phyloP scores from a whole-genome alignment of 2,329 filamentous ascomycete species.

The Claviceps sp. region DNA sequence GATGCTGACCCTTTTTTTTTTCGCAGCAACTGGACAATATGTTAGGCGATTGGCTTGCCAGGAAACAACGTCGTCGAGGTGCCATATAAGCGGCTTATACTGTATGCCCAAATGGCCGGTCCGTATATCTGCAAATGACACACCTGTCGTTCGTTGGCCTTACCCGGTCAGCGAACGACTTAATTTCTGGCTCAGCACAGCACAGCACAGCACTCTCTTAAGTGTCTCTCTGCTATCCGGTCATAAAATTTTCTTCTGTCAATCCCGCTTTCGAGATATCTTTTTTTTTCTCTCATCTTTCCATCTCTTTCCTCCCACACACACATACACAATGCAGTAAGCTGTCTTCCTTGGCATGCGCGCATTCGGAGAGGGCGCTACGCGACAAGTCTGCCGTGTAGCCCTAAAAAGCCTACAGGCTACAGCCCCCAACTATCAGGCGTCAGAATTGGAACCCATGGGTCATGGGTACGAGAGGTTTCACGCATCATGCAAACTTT shows the following conservation, averaged over 20 bases:
- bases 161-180: background rate
- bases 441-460: conserved; percentile 1
- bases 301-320: background rate
- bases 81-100: conserved; percentile 20
- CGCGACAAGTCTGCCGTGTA: background rate
- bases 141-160: no score
- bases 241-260: background rate
- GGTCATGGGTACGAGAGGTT: no score
- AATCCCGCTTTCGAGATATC: conserved; percentile 2
- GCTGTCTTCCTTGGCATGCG: conserved; percentile 4
- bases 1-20: background rate
- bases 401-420: background rate
- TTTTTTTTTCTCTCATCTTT: background rate
- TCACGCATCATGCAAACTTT: no score
- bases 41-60: conserved; percentile 67
- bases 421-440: background rate
- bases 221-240: background rate
- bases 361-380: background rate
- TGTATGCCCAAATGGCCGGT: no score
- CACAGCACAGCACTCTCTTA: background rate
- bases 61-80: conserved; percentile 50
- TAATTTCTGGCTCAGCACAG: no score
- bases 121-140: no score
- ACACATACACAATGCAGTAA: background rate
- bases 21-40: conserved; percentile 67